Conservation (phyloP, 2,329 filamentous ascomycete genomes). For the Aspergillus sp. region DNA sequence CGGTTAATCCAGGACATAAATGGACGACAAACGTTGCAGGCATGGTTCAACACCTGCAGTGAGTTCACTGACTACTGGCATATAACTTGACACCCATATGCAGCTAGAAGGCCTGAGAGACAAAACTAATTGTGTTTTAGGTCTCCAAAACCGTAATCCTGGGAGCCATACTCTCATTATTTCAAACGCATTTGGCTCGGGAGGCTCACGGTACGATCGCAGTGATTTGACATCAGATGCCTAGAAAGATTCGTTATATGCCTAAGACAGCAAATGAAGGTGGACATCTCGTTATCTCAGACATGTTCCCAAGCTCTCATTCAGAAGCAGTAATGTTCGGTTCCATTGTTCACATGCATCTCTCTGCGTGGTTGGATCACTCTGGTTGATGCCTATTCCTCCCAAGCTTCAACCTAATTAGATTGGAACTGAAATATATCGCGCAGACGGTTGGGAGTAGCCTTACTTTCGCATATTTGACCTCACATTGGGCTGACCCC, state of each 20-base stretch:
- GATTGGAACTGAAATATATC: conserved; percentile 5
- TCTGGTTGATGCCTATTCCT: conserved; percentile 27
- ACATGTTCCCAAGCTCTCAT: conserved; percentile 50
- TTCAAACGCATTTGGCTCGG: neutral
- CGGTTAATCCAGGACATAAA: neutral
- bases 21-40: neutral
- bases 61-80: neutral
- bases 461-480: conserved; percentile 36
- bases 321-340: conserved; percentile 46
- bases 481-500: conserved; percentile 36
- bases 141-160: neutral
- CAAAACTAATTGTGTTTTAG: neutral
- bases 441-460: neutral
- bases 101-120: neutral
- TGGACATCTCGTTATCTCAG: conserved; percentile 23
- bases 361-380: conserved; percentile 31
- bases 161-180: neutral
- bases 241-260: neutral
- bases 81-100: neutral
- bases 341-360: conserved; percentile 43
- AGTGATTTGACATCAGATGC: neutral
- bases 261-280: neutral
- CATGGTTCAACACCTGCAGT: neutral
- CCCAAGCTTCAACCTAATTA: conserved; percentile 30
- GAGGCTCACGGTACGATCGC: neutral